Conservation (phyloP, 495 filamentous ascomycete species). For the Aspergillus wentii region DNA sequence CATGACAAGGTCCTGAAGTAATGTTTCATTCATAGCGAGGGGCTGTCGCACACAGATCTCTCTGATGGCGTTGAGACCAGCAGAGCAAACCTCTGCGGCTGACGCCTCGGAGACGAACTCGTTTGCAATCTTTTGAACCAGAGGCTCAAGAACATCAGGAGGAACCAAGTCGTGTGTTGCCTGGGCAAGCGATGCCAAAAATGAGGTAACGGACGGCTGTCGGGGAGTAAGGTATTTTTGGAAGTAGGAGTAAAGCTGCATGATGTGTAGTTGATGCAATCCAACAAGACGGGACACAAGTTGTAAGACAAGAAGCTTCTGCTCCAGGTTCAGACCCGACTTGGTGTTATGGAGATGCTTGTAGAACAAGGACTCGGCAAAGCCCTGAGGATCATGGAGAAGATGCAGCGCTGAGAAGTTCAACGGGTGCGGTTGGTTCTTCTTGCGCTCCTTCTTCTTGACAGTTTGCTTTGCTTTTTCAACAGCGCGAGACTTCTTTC, state of each 20-base stretch:
- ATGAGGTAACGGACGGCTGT: slow-evolving; percentile 89
- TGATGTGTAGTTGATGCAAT: slow-evolving; percentile 82
- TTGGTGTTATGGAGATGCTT: slow-evolving; percentile 87
- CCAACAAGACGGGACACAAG: slow-evolving; percentile 87
- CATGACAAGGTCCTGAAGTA: slow-evolving; percentile 93
- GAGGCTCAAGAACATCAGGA: slow-evolving; percentile 86
- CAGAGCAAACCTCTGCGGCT: slow-evolving; percentile 83
- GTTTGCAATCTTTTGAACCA: slow-evolving; percentile 93
- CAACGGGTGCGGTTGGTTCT: slow-evolving; percentile 75
- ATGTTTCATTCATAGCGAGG: slow-evolving; percentile 88
- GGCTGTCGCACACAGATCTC: slow-evolving; percentile 92
- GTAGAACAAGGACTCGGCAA: slow-evolving; percentile 83
- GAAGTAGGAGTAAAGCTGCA: slow-evolving; percentile 83
- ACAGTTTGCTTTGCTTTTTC: slow-evolving; percentile 74
- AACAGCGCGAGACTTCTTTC: slow-evolving; percentile 73
- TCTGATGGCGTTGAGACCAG: slow-evolving; percentile 89
- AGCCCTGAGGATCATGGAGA: slow-evolving; percentile 91
- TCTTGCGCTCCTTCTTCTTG: slow-evolving; percentile 81
- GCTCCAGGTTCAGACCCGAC: slow-evolving; percentile 83
- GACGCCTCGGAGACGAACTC: slow-evolving; percentile 97
- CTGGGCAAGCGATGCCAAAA: slow-evolving; percentile 89
- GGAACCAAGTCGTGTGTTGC: slow-evolving; percentile 87
- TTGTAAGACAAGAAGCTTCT: slow-evolving; percentile 82
- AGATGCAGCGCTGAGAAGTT: slow-evolving; percentile 99
- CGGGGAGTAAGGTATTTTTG: slow-evolving; percentile 81